phyloP scores from a whole-genome alignment of 768 basidiomycete genomes.

The Artomyces pyxidatus region DNA sequence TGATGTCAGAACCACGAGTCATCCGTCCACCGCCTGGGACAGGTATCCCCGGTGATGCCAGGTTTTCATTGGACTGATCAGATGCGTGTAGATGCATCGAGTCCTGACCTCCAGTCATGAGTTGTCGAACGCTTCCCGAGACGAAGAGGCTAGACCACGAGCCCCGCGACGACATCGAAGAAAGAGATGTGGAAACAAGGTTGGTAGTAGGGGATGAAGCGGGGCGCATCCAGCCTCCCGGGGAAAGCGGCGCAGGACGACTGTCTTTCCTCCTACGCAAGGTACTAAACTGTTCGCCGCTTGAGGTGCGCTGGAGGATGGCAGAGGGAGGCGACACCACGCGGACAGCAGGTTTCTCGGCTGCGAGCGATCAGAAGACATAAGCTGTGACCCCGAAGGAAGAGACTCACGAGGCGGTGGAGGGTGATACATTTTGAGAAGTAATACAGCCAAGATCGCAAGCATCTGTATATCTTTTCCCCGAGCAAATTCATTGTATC shows the following conservation, averaged over 20 bases:
- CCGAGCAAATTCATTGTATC: constrained; percentile 34
- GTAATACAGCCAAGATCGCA: constrained; percentile 64
- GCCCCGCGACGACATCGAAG: constrained; percentile 59
- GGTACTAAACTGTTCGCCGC: constrained; percentile 52
- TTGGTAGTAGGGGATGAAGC: constrained; percentile 34
- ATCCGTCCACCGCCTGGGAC: constrained; percentile 16
- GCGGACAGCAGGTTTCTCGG: neutral
- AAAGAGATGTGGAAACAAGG: constrained; percentile 31
- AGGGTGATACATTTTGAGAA: constrained; percentile 40
- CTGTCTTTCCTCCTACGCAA: constrained; percentile 28
- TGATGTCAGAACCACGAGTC: neutral
- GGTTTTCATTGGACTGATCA: constrained; percentile 15
- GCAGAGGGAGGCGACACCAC: constrained; percentile 1
- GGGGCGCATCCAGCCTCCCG: constrained; percentile 42
- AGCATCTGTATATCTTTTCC: constrained; percentile 74
- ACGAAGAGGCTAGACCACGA: constrained; percentile 81
- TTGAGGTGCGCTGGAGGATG: constrained; percentile 19
- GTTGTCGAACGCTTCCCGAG: constrained; percentile 55
- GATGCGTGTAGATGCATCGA: constrained; percentile 32
- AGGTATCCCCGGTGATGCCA: constrained; percentile 23
- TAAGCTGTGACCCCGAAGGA: no score
- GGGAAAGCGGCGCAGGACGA: constrained; percentile 35
- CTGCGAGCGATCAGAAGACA: no score
- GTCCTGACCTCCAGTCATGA: constrained; percentile 54
- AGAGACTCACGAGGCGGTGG: constrained; percentile 13